Percentiles rank a stretch among this genome's conserved stretches.
Evolutionary conservation across 169 alveolate species (phyloP).

Genomic region (Ichthyophthirius multifiliis): DNA sequence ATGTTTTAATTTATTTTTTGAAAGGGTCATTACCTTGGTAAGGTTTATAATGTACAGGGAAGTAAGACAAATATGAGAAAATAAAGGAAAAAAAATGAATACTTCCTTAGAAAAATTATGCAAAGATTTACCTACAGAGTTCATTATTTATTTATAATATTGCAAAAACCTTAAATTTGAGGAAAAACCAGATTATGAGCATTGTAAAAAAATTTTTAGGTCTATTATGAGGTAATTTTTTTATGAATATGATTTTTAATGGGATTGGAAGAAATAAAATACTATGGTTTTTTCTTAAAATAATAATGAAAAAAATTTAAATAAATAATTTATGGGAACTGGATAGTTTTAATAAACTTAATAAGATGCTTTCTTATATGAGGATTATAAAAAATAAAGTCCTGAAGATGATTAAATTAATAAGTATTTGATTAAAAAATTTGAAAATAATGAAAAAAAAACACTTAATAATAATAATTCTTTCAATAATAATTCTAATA

Average conservation of each 20-base stretch:
- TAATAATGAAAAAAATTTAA: too few species aligned
- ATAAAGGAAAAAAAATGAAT: constrained; percentile 68
- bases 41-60: constrained; percentile 49
- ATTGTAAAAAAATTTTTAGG: constrained; percentile 60
- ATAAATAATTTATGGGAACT: too few species aligned
- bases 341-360: too few species aligned
- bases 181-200: constrained; percentile 83
- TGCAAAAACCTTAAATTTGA: constrained; percentile 75
- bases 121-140: constrained; percentile 69
- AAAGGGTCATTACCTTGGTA: constrained; percentile 86
- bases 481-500: too few species aligned
- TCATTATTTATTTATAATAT: constrained; percentile 62
- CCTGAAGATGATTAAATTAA: too few species aligned
- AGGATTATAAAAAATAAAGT: too few species aligned
- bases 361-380: too few species aligned
- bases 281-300: too few species aligned
- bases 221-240: constrained; percentile 36
- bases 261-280: constrained; percentile 56
- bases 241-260: constrained; percentile 53
- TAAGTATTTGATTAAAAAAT: too few species aligned
- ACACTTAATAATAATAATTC: too few species aligned
- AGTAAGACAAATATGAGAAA: constrained; percentile 59
- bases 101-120: constrained; percentile 67
- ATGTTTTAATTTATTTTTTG: constrained; percentile 74
- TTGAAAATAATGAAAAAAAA: too few species aligned